Conservation (phyloP, 768 basidiomycete genomes). For the Leucocoprinus leucothites region DNA sequence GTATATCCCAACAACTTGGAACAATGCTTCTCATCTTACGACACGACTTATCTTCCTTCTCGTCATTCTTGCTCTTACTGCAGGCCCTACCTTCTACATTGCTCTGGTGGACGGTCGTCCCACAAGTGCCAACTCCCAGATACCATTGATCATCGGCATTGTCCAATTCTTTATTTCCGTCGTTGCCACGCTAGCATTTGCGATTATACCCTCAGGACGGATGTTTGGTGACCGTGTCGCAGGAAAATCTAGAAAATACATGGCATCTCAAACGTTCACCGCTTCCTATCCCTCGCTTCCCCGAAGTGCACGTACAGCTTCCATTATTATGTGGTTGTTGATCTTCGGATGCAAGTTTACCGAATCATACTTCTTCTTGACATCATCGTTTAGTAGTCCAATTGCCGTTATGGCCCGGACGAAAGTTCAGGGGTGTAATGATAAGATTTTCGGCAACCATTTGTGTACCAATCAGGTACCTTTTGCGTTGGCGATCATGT, state of each 20-base stretch:
- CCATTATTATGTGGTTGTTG: constrained; percentile 84
- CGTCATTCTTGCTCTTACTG: constrained; percentile 89
- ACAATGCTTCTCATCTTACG: constrained; percentile 95
- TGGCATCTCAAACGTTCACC: constrained; percentile 98
- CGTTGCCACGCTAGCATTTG: constrained; percentile 78
- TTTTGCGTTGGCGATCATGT: constrained; percentile 97
- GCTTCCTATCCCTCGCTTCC: constrained; percentile 89
- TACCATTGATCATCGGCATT: constrained; percentile 89
- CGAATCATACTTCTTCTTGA: constrained; percentile 98
- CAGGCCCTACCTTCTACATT: constrained; percentile 92
- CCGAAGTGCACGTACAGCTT: constrained; percentile 72
- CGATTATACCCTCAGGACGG: constrained; percentile 88
- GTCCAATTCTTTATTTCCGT: constrained; percentile 94
- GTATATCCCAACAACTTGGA: constrained; percentile 98
- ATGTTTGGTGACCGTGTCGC: constrained; percentile 99
- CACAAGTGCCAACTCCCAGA: constrained; percentile 40
- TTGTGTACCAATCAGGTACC: constrained; percentile 92
- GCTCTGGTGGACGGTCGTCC: constrained; percentile 73
- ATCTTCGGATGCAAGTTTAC: constrained; percentile 95
- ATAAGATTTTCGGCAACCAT: constrained; percentile 74
- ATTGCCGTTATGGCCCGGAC: constrained; percentile 96
- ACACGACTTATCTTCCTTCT: constrained; percentile 91
- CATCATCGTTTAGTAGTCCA: constrained; percentile 93
- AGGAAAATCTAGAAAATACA: constrained; percentile 95
- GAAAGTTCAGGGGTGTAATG: constrained; percentile 86